Evolutionary conservation across 129 eudicot species (phyloP).

Genomic region (Dittrichia graveolens): DNA sequence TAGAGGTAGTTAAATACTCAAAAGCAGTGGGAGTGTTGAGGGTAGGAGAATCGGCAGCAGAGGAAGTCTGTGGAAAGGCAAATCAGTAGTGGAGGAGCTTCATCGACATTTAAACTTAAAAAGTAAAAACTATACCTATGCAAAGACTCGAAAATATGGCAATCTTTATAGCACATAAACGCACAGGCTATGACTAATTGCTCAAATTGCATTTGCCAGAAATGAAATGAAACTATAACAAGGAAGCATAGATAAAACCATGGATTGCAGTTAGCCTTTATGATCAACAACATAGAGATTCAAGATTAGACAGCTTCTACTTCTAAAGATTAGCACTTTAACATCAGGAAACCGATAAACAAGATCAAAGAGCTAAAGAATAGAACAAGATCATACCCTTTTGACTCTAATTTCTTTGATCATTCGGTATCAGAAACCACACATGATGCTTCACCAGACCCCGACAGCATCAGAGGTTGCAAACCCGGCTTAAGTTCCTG

Average conservation of each 20-base stretch:
- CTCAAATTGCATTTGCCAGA: constrained; percentile 16
- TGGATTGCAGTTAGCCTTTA: not conserved
- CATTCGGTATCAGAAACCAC: constrained; percentile 49
- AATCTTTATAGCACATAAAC: too few species aligned
- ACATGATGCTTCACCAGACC: constrained; percentile 34
- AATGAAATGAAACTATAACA: constrained; percentile 6
- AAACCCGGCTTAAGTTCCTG: constrained; percentile 59
- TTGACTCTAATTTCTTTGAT: constrained; percentile 24
- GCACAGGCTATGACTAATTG: not conserved
- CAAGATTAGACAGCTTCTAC: constrained; percentile 12
- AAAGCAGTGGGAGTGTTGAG: too few species aligned
- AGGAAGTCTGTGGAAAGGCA: too few species aligned
- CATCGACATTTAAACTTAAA: too few species aligned
- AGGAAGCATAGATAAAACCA: constrained; percentile 2
- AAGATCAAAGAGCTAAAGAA: constrained; percentile 18
- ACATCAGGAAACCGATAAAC: constrained; percentile 17
- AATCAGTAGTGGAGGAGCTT: too few species aligned
- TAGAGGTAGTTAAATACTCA: too few species aligned
- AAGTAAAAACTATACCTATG: too few species aligned
- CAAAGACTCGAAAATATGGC: too few species aligned
- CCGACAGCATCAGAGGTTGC: constrained; percentile 42
- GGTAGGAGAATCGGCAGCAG: too few species aligned
- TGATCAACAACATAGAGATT: not conserved
- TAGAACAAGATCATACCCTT: constrained; percentile 30
- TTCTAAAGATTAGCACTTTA: not conserved